Percentiles rank a stretch among this genome's conserved stretches.
Evolutionary conservation across 2,329 filamentous ascomycete species (phyloP).

Genomic region (Tolypocladium ophioglossoides): DNA sequence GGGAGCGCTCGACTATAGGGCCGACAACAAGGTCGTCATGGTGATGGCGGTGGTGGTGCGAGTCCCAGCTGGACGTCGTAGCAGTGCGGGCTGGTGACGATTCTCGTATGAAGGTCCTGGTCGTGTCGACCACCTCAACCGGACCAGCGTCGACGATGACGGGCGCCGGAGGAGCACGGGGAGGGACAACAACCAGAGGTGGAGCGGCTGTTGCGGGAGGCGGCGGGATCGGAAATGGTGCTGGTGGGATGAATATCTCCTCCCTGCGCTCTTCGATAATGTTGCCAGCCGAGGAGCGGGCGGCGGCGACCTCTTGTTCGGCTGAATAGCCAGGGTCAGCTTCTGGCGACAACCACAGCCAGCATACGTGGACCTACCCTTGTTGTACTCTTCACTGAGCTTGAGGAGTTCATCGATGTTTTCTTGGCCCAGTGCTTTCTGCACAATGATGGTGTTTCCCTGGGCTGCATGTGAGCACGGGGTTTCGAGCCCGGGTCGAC

Average conservation of each 20-base stretch:
- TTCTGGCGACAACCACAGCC: neutral
- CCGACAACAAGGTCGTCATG: constrained; percentile 15
- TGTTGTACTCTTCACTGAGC: constrained; percentile 67
- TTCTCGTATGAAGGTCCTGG: constrained; percentile 38
- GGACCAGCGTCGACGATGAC: constrained; percentile 17
- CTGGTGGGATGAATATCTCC: constrained; percentile 25
- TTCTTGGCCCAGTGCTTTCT: constrained; percentile 75
- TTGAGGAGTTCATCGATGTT: constrained; percentile 87
- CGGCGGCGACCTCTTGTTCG: constrained; percentile 32
- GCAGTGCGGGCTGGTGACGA: constrained; percentile 34
- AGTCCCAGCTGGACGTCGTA: constrained; percentile 22
- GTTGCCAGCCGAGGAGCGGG: constrained; percentile 35
- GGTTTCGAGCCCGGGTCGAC: fast-evolving
- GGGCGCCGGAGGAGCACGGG: constrained; percentile 22
- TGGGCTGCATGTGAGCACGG: constrained; percentile 23
- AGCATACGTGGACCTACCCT: constrained; percentile 26
- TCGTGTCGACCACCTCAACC: constrained; percentile 33
- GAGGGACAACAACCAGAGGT: constrained; percentile 3
- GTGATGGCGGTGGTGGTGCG: constrained; percentile 18
- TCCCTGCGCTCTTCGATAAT: constrained; percentile 36
- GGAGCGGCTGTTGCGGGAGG: constrained; percentile 10
- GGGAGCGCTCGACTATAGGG: constrained; percentile 27
- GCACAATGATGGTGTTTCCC: constrained; percentile 73
- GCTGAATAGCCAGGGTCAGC: constrained; percentile 17
- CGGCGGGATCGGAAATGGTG: constrained; percentile 14